A percentile compares a stretch with the other conserved stretches of the same genome.
Evolutionary conservation across 2,329 filamentous ascomycete species (phyloP).

Genomic region (Periconia digitata): DNA sequence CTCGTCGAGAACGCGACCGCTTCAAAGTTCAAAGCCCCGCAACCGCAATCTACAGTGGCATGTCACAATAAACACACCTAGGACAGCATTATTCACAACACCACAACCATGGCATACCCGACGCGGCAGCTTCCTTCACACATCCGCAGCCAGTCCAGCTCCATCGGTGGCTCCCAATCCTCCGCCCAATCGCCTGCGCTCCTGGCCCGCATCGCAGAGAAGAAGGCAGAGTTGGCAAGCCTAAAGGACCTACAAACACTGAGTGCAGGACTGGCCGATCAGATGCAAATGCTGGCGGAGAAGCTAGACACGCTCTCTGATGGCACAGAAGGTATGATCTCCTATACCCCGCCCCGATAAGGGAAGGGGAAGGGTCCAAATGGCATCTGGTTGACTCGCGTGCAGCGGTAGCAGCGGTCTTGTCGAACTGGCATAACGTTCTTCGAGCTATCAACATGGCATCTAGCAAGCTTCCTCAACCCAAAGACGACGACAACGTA

Average conservation of each 20-base stretch:
- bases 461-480: slow-evolving; percentile 70
- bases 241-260: slow-evolving; percentile 76
- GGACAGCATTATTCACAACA: neutral
- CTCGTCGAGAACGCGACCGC: neutral
- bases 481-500: slow-evolving; percentile 51
- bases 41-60: neutral
- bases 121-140: slow-evolving; percentile 61
- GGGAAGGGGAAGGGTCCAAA: slow-evolving; percentile 8
- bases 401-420: slow-evolving; percentile 76
- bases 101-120: slow-evolving; percentile 41
- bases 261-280: slow-evolving; percentile 73
- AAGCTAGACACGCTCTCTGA: slow-evolving; percentile 77
- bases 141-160: slow-evolving; percentile 60
- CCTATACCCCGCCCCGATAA: slow-evolving; percentile 1
- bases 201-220: slow-evolving; percentile 77
- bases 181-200: slow-evolving; percentile 68
- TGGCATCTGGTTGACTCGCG: slow-evolving; percentile 20
- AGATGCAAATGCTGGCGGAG: slow-evolving; percentile 80
- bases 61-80: neutral
- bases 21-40: neutral
- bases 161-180: slow-evolving; percentile 38
- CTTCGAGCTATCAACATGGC: slow-evolving; percentile 84
- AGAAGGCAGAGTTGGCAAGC: slow-evolving; percentile 79
- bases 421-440: slow-evolving; percentile 87
- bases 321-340: slow-evolving; percentile 71